Conservation (phyloP, 371 early-diverging fungal species). For the Chytridium lagenaria region DNA sequence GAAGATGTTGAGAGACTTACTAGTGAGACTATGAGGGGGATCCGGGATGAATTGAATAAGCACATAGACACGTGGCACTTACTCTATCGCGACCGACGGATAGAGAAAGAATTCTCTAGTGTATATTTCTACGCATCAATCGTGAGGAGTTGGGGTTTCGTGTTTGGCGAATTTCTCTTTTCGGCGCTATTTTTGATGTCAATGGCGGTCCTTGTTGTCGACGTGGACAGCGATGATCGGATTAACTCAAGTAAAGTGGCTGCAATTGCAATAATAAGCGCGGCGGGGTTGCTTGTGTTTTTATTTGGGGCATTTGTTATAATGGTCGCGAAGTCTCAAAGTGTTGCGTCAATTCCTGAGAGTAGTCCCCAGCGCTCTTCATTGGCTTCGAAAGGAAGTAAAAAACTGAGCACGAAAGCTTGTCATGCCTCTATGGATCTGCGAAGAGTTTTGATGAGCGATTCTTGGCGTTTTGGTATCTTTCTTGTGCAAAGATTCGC, state of each 20-base stretch:
- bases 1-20: neutral
- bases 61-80: neutral
- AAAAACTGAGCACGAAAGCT: neutral
- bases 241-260: neutral
- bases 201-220: neutral
- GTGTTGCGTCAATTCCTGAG: neutral
- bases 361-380: neutral
- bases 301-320: neutral
- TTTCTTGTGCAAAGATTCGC: neutral
- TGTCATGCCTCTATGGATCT: too few relatives aligned
- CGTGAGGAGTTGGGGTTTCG: neutral
- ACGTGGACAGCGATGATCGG: too few relatives aligned
- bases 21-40: neutral
- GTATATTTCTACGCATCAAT: neutral
- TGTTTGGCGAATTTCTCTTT: neutral
- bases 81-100: neutral
- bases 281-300: neutral
- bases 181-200: neutral
- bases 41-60: neutral
- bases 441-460: too few relatives aligned
- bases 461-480: neutral
- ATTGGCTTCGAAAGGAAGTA: neutral
- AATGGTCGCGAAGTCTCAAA: neutral
- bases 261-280: neutral
- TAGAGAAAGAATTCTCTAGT: neutral